Conservation (phyloP, 2,329 filamentous ascomycete genomes). For the Aspergillus cejpii region DNA sequence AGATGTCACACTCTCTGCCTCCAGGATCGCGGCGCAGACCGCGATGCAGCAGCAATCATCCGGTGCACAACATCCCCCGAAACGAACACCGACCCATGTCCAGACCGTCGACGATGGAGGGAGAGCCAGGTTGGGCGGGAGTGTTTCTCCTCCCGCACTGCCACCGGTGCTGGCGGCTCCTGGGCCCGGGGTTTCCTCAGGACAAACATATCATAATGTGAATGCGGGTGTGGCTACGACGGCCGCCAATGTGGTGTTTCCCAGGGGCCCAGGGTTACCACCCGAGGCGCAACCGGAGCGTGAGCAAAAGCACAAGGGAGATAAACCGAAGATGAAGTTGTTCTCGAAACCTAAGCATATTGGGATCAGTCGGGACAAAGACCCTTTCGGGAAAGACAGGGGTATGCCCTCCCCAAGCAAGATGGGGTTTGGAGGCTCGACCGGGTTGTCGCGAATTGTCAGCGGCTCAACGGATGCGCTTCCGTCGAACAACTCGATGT, state of each 20-base stretch:
- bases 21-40: conserved; percentile 59
- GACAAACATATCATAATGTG: conserved; percentile 45
- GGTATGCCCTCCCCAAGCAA: conserved; percentile 55
- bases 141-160: conserved; percentile 31
- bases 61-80: conserved; percentile 40
- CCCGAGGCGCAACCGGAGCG: conserved; percentile 28
- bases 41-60: conserved; percentile 52
- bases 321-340: conserved; percentile 62
- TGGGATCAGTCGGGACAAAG: conserved; percentile 55
- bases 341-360: conserved; percentile 63
- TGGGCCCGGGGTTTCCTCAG: conserved; percentile 16
- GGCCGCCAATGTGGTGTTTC: conserved; percentile 58
- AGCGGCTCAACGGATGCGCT: conserved; percentile 55
- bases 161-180: conserved; percentile 20
- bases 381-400: conserved; percentile 42
- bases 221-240: conserved; percentile 53
- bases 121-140: conserved; percentile 27
- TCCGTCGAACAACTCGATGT: conserved; percentile 50
- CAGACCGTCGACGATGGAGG: conserved; percentile 31
- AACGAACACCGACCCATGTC: conserved; percentile 51
- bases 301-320: conserved; percentile 49
- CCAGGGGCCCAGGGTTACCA: conserved; percentile 42
- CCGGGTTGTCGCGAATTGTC: conserved; percentile 49
- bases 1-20: conserved; percentile 49
- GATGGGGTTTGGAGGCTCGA: conserved; percentile 45